Conservation (phyloP, 805 yeast species). For the Clavispora santaluciae region DNA sequence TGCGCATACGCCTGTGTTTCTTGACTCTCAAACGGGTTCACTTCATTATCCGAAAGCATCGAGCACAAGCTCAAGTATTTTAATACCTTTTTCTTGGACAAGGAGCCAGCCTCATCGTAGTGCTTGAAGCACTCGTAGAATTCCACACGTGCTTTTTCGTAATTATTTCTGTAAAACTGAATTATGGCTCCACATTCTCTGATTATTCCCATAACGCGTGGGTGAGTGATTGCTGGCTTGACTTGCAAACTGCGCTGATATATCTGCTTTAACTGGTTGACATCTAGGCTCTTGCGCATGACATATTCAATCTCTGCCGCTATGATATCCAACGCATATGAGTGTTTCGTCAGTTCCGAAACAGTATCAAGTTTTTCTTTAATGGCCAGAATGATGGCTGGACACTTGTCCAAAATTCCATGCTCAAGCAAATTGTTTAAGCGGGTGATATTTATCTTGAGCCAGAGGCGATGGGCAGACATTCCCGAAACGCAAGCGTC, state of each 20-base stretch:
- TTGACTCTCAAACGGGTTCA: conserved; percentile 69
- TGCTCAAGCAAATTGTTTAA: conserved; percentile 33
- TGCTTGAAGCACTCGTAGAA: conserved; percentile 45
- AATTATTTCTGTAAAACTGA: conserved; percentile 55
- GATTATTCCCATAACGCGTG: conserved; percentile 67
- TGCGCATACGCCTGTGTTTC: conserved; percentile 55
- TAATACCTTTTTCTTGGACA: conserved; percentile 49
- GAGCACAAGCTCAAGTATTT: conserved; percentile 60
- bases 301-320: conserved; percentile 60
- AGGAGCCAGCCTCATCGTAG: conserved; percentile 42
- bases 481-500: conserved; percentile 14
- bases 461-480: conserved; percentile 33
- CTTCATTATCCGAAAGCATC: conserved; percentile 56
- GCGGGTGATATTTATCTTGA: conserved; percentile 44
- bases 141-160: conserved; percentile 58
- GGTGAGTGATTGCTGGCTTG: conserved; percentile 68
- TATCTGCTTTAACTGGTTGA: conserved; percentile 40
- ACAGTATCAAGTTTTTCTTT: conserved; percentile 34
- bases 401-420: conserved; percentile 29
- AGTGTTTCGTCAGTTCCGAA: conserved; percentile 42
- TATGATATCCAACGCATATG: conserved; percentile 55
- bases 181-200: conserved; percentile 73
- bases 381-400: conserved; percentile 28
- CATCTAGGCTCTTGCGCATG: conserved; percentile 27
- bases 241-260: conserved; percentile 42